Evolutionary conservation across 257 asterid genomes (phyloP), one percentile per base, ranked within the genome.

Genomic region (Penstemon eatonii): DNA sequence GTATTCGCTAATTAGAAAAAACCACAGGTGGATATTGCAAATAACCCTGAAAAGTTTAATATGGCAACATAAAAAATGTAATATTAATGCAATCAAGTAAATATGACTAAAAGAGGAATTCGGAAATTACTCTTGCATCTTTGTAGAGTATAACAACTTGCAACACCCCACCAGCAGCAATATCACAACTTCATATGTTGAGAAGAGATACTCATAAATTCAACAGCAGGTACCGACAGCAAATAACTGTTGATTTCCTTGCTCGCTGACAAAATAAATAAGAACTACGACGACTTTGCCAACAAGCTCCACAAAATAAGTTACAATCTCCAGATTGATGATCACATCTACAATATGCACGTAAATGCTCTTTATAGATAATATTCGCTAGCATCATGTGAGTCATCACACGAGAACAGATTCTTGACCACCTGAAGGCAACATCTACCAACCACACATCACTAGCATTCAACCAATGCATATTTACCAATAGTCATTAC

Each of bases 401-500:
- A 33, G 44, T 12, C 69, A 50, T 43, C 72, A 59, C 7, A 60
- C 54, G 62, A 68, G 61, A 57, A 50, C 15, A 46, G 70, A 51
- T 44, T 15, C 69, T 15, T 51, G 49, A 40, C n/a, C 67, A 64
- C 60, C 74, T 39, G 43, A 9, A 25, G 7, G 52, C 68, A 71
- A 63, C n/a, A 43, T 33, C 40, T 68, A 57, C 5, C 44, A 25
- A 25, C 3, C 33, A 25, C 33, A 25, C 33, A 25, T 53, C 40
- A 53, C 55, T 50, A 45, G 67, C 52, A 55, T 15, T 36, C 25
- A 57, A 18, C 52, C 9, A 63, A 9, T 11, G 8, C n/a, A 45
- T 41, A 70, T 62, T 83, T 76, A 93, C 99, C 99, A 93, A 80
- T 93, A 90, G 80, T 93, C 99, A 15, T 88, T 90, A 57, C 97